Evolutionary conservation across 305 asterid genomes (phyloP).

Genomic region (Fraxinus dipetala): DNA sequence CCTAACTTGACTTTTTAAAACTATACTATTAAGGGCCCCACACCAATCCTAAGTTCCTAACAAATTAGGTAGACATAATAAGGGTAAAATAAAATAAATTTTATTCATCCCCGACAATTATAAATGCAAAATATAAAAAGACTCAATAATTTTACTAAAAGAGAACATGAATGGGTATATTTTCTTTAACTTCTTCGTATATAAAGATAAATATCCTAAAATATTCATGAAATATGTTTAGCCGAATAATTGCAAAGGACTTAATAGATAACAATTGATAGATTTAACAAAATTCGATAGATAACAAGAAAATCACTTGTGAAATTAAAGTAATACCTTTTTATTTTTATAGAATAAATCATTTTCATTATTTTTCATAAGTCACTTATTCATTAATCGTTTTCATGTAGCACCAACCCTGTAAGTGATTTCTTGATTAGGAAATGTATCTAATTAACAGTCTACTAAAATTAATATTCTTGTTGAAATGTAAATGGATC

Average conservation of each 20-base stretch:
- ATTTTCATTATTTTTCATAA: background rate
- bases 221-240: background rate
- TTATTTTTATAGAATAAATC: background rate
- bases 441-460: background rate
- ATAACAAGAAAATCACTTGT: background rate
- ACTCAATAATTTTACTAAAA: background rate
- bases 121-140: background rate
- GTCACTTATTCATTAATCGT: background rate
- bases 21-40: background rate
- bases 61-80: background rate
- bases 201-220: background rate
- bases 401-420: background rate
- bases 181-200: background rate
- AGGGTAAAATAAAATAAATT: background rate
- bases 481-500: background rate
- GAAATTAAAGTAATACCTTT: background rate
- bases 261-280: background rate
- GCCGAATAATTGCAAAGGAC: background rate
- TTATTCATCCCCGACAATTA: background rate
- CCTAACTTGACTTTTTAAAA: background rate
- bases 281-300: background rate
- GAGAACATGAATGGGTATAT: no score
- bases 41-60: background rate
- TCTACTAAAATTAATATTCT: background rate
- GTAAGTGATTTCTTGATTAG: background rate